Conservation (phyloP, 2,329 filamentous ascomycete genomes). For the Xylariaceae sp. region DNA sequence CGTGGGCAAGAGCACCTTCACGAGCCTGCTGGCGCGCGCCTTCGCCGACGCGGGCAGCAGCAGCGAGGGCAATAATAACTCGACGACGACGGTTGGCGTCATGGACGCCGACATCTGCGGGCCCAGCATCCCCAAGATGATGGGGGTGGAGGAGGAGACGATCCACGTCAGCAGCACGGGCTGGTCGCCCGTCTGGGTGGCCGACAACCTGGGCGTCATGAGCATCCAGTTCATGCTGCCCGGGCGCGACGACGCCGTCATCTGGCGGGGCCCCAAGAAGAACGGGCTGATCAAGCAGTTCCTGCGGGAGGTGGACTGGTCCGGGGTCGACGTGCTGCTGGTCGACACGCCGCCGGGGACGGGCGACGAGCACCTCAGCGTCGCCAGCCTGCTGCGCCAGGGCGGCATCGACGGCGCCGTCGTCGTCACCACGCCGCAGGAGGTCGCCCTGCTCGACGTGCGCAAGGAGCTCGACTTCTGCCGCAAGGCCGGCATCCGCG, state of each 20-base stretch:
- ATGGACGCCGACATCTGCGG: constrained; percentile 99
- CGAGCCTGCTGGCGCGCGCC: constrained; percentile 77
- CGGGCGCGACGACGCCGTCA: constrained; percentile 86
- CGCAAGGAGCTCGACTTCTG: constrained; percentile 98
- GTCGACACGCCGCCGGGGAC: constrained; percentile 96
- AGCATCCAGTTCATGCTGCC: constrained; percentile 98
- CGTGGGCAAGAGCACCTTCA: constrained; percentile 94
- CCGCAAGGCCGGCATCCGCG: constrained; percentile 80
- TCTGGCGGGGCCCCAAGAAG: constrained; percentile 97
- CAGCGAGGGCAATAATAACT: constrained; percentile 65
- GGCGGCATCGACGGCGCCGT: constrained; percentile 90
- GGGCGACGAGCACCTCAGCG: constrained; percentile 87
- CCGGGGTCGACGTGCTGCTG: constrained; percentile 83
- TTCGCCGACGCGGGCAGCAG: no score
- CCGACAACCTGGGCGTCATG: constrained; percentile 92
- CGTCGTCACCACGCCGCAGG: constrained; percentile 89
- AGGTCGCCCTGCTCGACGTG: constrained; percentile 86
- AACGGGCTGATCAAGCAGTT: constrained; percentile 98
- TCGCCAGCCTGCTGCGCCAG: constrained; percentile 86
- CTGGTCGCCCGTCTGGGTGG: constrained; percentile 93
- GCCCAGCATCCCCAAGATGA: constrained; percentile 96
- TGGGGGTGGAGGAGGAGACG: constrained; percentile 89
- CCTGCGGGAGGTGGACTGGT: constrained; percentile 96
- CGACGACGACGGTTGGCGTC: constrained; percentile 73
- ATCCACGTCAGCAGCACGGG: constrained; percentile 85